Base-by-base conservation (phyloP, 139 green algal genomes). In the Volvox africanus region DNA sequence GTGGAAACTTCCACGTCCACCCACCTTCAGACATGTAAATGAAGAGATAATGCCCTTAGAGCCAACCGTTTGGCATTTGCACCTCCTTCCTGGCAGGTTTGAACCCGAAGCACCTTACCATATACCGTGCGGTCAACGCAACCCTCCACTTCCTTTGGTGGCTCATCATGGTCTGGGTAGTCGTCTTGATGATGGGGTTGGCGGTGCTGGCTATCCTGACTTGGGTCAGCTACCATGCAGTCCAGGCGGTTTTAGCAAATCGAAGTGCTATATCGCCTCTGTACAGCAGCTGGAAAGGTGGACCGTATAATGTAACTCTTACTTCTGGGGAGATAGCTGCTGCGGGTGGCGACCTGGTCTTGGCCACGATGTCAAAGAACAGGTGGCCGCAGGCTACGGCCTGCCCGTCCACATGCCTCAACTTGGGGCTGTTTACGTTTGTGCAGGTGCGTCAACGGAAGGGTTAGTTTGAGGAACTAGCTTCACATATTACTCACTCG, bases 141-240 rank as follows among this genome's bases (percentile, higher is more conserved):
- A 19, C 24, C 11, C 1, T 89, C 16, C 69, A 82, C 44, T 89
- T 82, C 33, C 1, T 82, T 9, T 89, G 85, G 85, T 89, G 85
- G 85, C 44, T 89, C 28, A 71, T 82, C 37, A 82, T 89, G 85
- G 69, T 75, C 35, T 89, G 85, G 85, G 18, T 89, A 12, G 85
- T 89, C 21, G 28, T 89, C 6, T 50, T 89, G 9, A 61, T 82
- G 68, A 81, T 81, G 68, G 84, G 84, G 20, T 22, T 55, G 9
- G 69, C 67, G 18, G n/a, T 89, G 0, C 16, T 82, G 2, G 37
- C 44, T 20, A 62, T 82, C 61, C 36, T 61, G 28, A 82, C 69
- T 9, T 89, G 67, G 37, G 85, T 89, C 5, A 61, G 69, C 69
- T 61, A 82, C 69, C 69, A 28, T 21, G 69, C 44, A 24, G 71